Evolutionary conservation across 768 basidiomycete genomes (phyloP).

Genomic region (Boletus speciosus): DNA sequence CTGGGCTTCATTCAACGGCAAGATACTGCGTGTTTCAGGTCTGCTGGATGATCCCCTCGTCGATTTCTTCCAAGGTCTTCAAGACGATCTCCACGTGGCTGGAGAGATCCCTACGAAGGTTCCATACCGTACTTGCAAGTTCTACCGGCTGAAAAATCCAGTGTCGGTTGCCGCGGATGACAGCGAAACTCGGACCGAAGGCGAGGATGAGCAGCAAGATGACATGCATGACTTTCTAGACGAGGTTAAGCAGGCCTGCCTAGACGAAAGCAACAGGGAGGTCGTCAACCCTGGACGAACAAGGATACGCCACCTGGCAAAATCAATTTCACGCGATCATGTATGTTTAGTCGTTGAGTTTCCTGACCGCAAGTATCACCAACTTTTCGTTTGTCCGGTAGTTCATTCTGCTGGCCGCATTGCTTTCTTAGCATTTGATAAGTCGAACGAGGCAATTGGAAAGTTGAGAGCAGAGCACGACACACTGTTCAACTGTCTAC

Average conservation of each 20-base stretch:
- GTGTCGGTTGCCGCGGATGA: background rate
- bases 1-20: background rate
- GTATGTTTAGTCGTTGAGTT: background rate
- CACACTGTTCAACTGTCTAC: background rate
- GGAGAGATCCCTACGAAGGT: background rate
- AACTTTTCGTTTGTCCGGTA: background rate
- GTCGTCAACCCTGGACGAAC: background rate
- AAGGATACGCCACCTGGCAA: background rate
- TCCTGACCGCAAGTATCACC: background rate
- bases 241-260: background rate
- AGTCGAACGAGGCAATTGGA: background rate
- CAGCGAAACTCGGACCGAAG: no score
- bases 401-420: background rate
- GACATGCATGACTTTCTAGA: no score
- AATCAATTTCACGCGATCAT: background rate
- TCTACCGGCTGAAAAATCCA: background rate
- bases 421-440: background rate
- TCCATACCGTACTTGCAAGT: background rate
- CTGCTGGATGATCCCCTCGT: background rate
- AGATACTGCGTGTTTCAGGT: background rate
- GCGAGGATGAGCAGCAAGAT: no score
- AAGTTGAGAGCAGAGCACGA: background rate
- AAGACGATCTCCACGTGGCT: background rate
- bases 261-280: background rate
- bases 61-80: background rate